Evolutionary conservation across 75 land plant genomes (phyloP), one percentile per base, ranked within the genome.

Genomic region (Pinus tabuliformis): DNA sequence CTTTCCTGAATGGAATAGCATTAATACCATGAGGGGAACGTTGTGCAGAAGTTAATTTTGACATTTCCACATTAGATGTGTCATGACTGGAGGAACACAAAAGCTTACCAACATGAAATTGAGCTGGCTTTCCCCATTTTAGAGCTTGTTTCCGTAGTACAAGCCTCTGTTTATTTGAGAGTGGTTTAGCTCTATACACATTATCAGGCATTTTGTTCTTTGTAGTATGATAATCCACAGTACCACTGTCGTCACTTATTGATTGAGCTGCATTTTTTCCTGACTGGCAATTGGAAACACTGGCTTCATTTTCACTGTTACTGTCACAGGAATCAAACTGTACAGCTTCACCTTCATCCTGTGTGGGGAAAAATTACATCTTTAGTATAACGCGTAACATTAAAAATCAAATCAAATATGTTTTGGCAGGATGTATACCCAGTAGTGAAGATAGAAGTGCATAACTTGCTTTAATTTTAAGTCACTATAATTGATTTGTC

Each of bases 151-250:
- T 93, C 58, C 98, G 80, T 21, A 97, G 75, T 17, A 89, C 62
- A 63, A 95, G 94, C 72, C 96, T 91, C 77, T 95, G 92, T 88
- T 76, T 86, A 39, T 91, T 95, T 28, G 98, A 82, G 74, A 97
- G 91, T 56, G 82, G 81, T 39, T 78, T 71, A 33, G 89, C 87
- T 78, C 74, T 82, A 59, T 68, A 65, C 26, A 86, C 11, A 26
- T 12, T 73, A 49, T 73, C 74, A 54, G 58, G 20, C 37, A 26
- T 73, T 15, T 54, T 73, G 36, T 56, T 54, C n/a, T 73, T 28
- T 15, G 56, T 24, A 56, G 52, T 24, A 24, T 26, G 13, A 26
- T 24, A 12, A 20, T 42, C 52, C 42, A 20, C 52, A 68, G 54
- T 18, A 42, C 21, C 58, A 24, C n/a, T 73, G 18, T 56, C 54